phyloP scores from a whole-genome alignment of 345 rosid species.

The Citrus unshiu region DNA sequence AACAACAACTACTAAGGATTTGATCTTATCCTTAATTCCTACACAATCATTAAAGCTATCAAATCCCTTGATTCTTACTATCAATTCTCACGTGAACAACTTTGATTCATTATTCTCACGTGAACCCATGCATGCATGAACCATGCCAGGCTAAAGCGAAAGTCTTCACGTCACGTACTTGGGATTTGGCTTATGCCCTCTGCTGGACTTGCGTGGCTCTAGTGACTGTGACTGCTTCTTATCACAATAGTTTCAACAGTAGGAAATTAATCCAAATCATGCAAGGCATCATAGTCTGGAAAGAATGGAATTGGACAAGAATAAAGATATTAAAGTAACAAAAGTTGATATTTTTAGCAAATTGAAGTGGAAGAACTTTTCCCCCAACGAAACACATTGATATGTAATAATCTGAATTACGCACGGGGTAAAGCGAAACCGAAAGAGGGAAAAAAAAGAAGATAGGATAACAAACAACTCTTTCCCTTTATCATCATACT shows the following conservation, averaged over 20 bases:
- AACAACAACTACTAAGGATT: no score
- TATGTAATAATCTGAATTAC: conserved; percentile 24
- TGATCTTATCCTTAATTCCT: no score
- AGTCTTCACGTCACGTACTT: no score
- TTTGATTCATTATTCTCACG: no score
- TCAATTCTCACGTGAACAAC: no score
- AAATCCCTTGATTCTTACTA: no score
- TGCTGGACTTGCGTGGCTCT: no score
- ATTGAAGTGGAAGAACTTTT: conserved; percentile 26
- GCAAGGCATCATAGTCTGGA: not conserved
- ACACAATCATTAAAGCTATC: no score
- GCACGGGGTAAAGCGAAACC: conserved; percentile 33
- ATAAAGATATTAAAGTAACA: not conserved
- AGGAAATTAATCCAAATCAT: conserved; percentile 4
- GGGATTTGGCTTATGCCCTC: no score
- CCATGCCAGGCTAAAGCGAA: no score
- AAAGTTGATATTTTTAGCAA: not conserved
- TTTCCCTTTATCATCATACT: conserved; percentile 30
- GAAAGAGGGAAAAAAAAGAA: conserved; percentile 14
- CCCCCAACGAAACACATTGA: conserved; percentile 12
- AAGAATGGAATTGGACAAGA: not conserved
- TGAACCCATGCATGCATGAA: no score
- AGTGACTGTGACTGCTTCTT: no score
- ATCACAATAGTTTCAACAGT: not conserved
- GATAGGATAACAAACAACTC: conserved; percentile 10